Evolutionary conservation across 371 early-diverging fungal species (phyloP), one percentile per base, ranked within the genome.

Genomic region (Cokeromyces recurvatus): DNA sequence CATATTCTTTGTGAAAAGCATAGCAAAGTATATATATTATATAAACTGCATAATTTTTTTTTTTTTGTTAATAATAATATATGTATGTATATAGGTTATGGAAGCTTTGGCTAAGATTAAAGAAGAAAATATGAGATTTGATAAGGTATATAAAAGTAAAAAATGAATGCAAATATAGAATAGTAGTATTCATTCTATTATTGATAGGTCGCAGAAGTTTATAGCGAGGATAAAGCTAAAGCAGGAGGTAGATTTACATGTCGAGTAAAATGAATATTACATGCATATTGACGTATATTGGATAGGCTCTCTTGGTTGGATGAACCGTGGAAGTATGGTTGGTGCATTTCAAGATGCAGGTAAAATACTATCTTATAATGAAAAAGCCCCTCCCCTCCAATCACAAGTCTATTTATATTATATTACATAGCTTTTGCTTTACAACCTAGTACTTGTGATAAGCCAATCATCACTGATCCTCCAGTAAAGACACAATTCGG

Each of bases 1-100:
- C 91, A 91, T 59, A 91, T 91, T 46, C 71, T 91, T n/a, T 91
- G 91, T 57, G 89, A 86, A 57, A 91, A 89, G 57, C 89, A 88
- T 32, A 58, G 73, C 46, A 86, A 75, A 68, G 84, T 74, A 73
- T 48, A 12, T 3, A 8, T 48, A n/a, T 27, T 25, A 32, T 10
- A 52, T 27, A 17, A 39, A 27, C 29, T n/a, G n/a, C n/a, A n/a
- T n/a, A n/a, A n/a, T n/a, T n/a, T n/a, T n/a, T n/a, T n/a, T n/a
- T n/a, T n/a, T n/a, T n/a, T n/a, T n/a, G 29, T 7, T 5, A 27
- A 27, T 27, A 12, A 29, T 21, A 22, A 31, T 31, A 7, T 35
- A 23, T 31, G 17, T 34, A 24, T 11, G 8, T 22, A 21, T 3
- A 2, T 50, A 70, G 69, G 32, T 49, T 14, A 64, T 74, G 67